phyloP scores from a whole-genome alignment of 2,329 filamentous ascomycete genomes.

The Talaromyces sp. region DNA sequence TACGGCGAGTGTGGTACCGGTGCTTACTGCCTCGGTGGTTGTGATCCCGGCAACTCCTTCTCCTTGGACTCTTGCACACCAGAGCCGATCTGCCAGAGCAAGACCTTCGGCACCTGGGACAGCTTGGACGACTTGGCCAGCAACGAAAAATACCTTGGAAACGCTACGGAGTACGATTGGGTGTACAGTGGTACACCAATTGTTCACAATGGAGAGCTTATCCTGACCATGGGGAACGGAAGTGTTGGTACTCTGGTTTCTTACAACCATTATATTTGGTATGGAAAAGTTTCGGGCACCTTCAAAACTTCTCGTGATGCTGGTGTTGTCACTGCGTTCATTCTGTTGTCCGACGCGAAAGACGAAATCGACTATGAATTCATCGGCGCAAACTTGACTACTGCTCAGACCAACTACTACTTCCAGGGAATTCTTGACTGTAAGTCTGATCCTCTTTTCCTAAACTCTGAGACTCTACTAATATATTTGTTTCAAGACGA shows the following conservation, averaged over 20 bases:
- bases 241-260: conserved; percentile 86
- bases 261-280: conserved; percentile 89
- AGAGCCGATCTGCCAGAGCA: conserved; percentile 74
- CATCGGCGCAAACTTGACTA: conserved; percentile 73
- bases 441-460: conserved; percentile 50
- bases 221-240: conserved; percentile 85
- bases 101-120: conserved; percentile 67
- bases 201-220: conserved; percentile 59
- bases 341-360: conserved; percentile 90
- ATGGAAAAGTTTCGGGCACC: conserved; percentile 83
- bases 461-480: neutral
- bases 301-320: conserved; percentile 80
- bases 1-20: conserved; percentile 92
- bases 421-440: conserved; percentile 91
- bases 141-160: conserved; percentile 82
- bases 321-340: conserved; percentile 97
- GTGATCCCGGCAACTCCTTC: conserved; percentile 83
- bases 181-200: conserved; percentile 77
- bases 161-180: conserved; percentile 79
- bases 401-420: conserved; percentile 93
- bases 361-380: conserved; percentile 99
- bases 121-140: conserved; percentile 67
- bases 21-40: conserved; percentile 93
- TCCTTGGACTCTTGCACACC: conserved; percentile 82
- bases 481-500: conserved; percentile 55